Conservation (phyloP, 176 grass and related monocot species). For the Avena sativa region DNA sequence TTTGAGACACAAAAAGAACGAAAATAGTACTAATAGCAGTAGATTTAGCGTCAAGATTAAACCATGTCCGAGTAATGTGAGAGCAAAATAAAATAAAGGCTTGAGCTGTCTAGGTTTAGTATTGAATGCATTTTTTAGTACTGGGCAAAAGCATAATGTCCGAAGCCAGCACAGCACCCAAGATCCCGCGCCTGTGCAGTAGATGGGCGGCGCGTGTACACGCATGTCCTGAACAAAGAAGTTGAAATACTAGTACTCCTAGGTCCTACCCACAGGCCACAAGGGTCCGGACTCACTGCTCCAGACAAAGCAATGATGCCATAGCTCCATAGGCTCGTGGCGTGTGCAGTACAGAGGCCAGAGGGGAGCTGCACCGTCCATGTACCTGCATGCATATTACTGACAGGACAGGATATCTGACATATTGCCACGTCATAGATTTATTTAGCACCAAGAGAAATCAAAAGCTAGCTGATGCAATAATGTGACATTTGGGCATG, state of each 20-base stretch:
- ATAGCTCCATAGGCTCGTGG: background rate
- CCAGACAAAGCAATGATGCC: background rate
- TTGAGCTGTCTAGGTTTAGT: background rate
- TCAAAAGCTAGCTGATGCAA: too few relatives aligned
- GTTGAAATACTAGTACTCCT: too few relatives aligned
- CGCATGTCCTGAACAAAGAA: background rate
- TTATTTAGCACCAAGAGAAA: background rate
- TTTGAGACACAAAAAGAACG: background rate
- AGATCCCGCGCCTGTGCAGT: slow-evolving; percentile 2
- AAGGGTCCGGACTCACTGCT: background rate
- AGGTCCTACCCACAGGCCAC: too few relatives aligned
- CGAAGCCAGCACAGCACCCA: background rate
- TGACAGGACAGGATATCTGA: background rate
- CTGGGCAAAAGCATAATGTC: slow-evolving; percentile 2
- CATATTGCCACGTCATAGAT: background rate
- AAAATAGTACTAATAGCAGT: background rate
- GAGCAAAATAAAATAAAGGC: too few relatives aligned
- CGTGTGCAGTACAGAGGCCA: too few relatives aligned
- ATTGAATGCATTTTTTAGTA: background rate
- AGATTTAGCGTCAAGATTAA: too few relatives aligned
- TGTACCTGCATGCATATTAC: background rate
- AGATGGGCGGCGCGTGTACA: background rate
- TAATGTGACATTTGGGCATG: too few relatives aligned
- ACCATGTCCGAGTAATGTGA: too few relatives aligned
- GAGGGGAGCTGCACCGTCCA: background rate